A percentile compares a stretch with the other conserved stretches of the same genome.
Evolutionary conservation across 1,284 basidiomycete species (phyloP).

Genomic region (Moniliella sp.): DNA sequence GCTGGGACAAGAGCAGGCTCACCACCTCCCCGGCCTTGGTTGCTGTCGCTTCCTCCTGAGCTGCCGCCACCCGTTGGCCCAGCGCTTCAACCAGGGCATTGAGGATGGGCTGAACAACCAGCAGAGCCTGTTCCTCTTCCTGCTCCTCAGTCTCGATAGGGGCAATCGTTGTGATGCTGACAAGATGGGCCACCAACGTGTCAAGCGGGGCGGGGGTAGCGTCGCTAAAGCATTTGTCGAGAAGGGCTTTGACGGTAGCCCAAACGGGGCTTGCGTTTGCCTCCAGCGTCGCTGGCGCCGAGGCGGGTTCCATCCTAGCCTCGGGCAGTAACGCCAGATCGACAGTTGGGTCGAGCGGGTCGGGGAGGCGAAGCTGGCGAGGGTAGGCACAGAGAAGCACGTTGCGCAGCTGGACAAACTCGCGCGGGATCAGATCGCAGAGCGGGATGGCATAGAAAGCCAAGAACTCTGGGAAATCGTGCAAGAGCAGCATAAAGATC

Average conservation of each 20-base stretch:
- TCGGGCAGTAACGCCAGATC: conserved; percentile 49
- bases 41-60: conserved; percentile 23
- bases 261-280: conserved; percentile 59
- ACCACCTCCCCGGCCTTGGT: background rate
- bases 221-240: conserved; percentile 24
- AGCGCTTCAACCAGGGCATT: conserved; percentile 45
- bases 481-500: conserved; percentile 73
- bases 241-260: conserved; percentile 38
- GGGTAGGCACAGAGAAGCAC: conserved; percentile 90
- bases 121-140: background rate
- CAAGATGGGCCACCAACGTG: background rate
- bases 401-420: conserved; percentile 88
- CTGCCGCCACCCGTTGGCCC: conserved; percentile 67
- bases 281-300: conserved; percentile 48
- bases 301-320: conserved; percentile 70
- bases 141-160: background rate
- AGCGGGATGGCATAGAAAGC: conserved; percentile 89
- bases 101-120: background rate
- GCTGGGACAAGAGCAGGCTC: background rate
- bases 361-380: conserved; percentile 54
- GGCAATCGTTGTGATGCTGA: conserved; percentile 1
- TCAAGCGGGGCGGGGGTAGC: background rate
- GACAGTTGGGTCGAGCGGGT: conserved; percentile 45
- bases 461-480: conserved; percentile 96
- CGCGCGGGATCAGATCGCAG: conserved; percentile 70